phyloP scores from a whole-genome alignment of 2,329 filamentous ascomycete species.

The Ploettnerulaceae sp. region DNA sequence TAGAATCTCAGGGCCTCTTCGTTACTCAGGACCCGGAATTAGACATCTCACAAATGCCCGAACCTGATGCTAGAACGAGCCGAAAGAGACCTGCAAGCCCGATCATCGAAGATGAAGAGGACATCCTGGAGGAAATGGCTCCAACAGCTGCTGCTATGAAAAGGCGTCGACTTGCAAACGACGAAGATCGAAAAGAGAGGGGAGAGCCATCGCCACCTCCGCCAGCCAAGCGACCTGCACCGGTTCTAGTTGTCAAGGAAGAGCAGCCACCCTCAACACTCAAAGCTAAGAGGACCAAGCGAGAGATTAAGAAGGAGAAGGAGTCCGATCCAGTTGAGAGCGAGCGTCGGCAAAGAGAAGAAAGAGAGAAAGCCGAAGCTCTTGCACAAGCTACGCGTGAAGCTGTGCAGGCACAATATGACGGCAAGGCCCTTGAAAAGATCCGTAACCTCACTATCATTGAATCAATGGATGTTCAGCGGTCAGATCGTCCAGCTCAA shows the following conservation, averaged over 20 bases:
- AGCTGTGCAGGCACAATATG: constrained; percentile 50
- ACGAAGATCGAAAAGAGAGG: constrained; percentile 42
- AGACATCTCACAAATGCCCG: constrained; percentile 17
- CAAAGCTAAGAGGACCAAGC: constrained; percentile 18
- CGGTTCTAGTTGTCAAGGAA: constrained; percentile 12
- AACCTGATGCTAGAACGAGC: constrained; percentile 13
- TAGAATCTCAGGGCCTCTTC: constrained; percentile 44
- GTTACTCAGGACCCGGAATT: constrained; percentile 46
- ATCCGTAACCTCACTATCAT: constrained; percentile 72
- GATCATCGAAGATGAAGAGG: constrained; percentile 38
- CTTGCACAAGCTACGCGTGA: constrained; percentile 49
- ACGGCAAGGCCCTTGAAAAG: constrained; percentile 64
- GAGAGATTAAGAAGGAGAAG: constrained; percentile 42
- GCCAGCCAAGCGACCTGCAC: not conserved
- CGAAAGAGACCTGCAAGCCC: constrained; percentile 44
- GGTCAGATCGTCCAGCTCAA: constrained; percentile 30
- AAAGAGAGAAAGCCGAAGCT: constrained; percentile 60
- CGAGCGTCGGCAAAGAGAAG: constrained; percentile 52
- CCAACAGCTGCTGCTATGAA: constrained; percentile 76
- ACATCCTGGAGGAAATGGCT: constrained; percentile 67
- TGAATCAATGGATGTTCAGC: constrained; percentile 66
- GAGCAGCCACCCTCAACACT: constrained; percentile 8
- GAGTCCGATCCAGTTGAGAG: constrained; percentile 61
- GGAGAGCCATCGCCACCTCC: constrained; percentile 22
- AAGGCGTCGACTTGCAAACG: constrained; percentile 62